Evolutionary conservation across 2,329 filamentous ascomycete species (phyloP).

Genomic region (Microsporum ferrugineum): DNA sequence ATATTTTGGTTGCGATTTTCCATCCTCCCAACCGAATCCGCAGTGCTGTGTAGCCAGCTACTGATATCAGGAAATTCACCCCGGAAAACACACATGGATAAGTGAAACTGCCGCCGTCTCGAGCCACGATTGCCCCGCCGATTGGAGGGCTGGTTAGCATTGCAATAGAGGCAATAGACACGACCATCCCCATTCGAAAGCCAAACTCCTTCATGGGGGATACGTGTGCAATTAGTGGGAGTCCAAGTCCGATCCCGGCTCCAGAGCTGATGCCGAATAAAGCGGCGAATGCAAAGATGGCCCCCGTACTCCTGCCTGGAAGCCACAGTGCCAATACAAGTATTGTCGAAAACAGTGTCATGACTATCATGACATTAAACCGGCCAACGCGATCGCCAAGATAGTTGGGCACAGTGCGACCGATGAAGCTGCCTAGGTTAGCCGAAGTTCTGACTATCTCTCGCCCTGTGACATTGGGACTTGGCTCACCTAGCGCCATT

Average conservation of each 20-base stretch:
- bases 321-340: not conserved
- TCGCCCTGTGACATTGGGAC: not conserved
- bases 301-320: not conserved
- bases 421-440: not conserved
- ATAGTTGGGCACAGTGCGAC: slow-evolving; percentile 1
- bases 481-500: slow-evolving; percentile 15
- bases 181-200: not conserved
- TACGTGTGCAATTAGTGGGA: not conserved
- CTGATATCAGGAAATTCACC: not conserved
- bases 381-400: slow-evolving; percentile 1
- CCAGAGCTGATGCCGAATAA: slow-evolving; percentile 2
- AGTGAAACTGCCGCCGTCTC: not conserved
- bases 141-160: not conserved
- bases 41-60: not conserved
- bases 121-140: not conserved
- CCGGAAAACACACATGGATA: not conserved
- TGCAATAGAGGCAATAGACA: not conserved
- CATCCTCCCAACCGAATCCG: not conserved
- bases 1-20: not conserved
- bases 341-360: not conserved
- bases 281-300: slow-evolving; percentile 35
- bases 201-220: slow-evolving; percentile 4
- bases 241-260: not conserved
- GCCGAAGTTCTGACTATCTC: not conserved
- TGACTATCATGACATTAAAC: slow-evolving; percentile 1